A percentile compares a stretch with the other conserved stretches of the same genome.
Conservation (phyloP, 495 filamentous ascomycete genomes). For the Aspergillus taichungensis region DNA sequence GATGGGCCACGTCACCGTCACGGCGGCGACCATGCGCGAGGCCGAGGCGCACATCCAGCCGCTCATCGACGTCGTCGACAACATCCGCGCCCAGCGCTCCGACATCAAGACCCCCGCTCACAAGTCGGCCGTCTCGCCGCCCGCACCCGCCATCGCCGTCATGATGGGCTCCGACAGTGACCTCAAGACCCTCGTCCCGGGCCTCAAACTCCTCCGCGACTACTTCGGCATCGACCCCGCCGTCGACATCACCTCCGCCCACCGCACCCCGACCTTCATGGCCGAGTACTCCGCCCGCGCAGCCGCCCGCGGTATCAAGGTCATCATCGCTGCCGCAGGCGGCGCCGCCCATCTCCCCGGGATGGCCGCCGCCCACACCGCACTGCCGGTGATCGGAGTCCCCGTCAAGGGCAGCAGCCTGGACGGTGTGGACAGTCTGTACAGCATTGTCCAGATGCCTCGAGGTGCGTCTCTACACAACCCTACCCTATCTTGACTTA, state of each 20-base stretch:
- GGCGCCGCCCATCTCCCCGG: slow-evolving; percentile 89
- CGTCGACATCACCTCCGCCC: slow-evolving; percentile 84
- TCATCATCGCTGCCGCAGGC: slow-evolving; percentile 91
- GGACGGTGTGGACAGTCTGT: slow-evolving; percentile 82
- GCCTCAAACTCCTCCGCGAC: slow-evolving; percentile 63
- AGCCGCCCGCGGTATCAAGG: slow-evolving; percentile 61
- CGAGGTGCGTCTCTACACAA: slow-evolving; percentile 30
- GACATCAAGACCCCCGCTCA: slow-evolving; percentile 35
- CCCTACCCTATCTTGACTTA: background rate
- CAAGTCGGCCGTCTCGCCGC: slow-evolving; percentile 24
- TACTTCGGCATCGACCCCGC: slow-evolving; percentile 66
- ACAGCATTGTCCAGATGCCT: slow-evolving; percentile 93
- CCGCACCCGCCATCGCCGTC: slow-evolving; percentile 61
- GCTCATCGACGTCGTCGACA: slow-evolving; percentile 53
- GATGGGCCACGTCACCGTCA: slow-evolving; percentile 87
- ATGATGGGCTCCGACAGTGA: slow-evolving; percentile 97
- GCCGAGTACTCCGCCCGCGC: slow-evolving; percentile 63
- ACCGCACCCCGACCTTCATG: slow-evolving; percentile 84
- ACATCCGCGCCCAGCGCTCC: slow-evolving; percentile 53
- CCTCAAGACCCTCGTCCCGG: slow-evolving; percentile 66
- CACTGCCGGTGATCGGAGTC: slow-evolving; percentile 87
- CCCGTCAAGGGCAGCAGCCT: slow-evolving; percentile 80
- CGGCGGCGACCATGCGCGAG: slow-evolving; percentile 57
- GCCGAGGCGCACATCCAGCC: slow-evolving; percentile 62
- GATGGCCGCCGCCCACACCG: slow-evolving; percentile 79